These are phyloP conservation scores for Paramecium biaurelia DNA, from an alignment of 73 alveolate species.

Conservation along the genomic window DNA sequence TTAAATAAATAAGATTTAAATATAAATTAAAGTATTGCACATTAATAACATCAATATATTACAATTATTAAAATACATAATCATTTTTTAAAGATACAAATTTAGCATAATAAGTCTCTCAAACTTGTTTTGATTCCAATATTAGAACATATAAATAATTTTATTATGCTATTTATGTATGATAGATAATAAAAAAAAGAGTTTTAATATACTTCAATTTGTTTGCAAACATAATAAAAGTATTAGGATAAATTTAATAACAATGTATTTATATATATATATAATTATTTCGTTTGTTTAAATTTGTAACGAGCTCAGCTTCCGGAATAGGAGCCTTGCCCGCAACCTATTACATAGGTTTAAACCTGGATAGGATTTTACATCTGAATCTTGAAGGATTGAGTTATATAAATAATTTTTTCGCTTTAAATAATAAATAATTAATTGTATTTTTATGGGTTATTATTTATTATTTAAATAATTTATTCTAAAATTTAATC, in stretches of 20 bases:
- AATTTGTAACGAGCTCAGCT: slow-evolving; percentile 12
- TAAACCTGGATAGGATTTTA: slow-evolving; percentile 23
- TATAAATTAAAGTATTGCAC: background rate
- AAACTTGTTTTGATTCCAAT: too few species aligned
- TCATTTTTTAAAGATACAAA: too few species aligned
- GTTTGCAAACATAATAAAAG: background rate
- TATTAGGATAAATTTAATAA: background rate
- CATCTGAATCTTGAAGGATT: background rate
- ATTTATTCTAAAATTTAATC: background rate
- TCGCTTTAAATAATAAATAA: background rate
- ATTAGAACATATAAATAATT: too few species aligned
- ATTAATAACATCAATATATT: too few species aligned
- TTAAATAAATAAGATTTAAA: background rate
- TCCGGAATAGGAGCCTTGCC: slow-evolving; percentile 59
- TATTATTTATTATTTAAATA: background rate
- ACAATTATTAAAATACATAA: too few species aligned
- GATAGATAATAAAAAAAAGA: background rate
- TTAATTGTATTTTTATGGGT: background rate
- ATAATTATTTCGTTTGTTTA: background rate
- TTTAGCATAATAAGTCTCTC: too few species aligned
- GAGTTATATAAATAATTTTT: background rate
- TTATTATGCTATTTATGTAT: background rate
- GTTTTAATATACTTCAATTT: background rate
- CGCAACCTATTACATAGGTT: slow-evolving; percentile 53
- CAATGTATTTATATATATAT: background rate